Evolutionary conservation across 768 basidiomycete species (phyloP).

Genomic region (Tephrocybe sp.): DNA sequence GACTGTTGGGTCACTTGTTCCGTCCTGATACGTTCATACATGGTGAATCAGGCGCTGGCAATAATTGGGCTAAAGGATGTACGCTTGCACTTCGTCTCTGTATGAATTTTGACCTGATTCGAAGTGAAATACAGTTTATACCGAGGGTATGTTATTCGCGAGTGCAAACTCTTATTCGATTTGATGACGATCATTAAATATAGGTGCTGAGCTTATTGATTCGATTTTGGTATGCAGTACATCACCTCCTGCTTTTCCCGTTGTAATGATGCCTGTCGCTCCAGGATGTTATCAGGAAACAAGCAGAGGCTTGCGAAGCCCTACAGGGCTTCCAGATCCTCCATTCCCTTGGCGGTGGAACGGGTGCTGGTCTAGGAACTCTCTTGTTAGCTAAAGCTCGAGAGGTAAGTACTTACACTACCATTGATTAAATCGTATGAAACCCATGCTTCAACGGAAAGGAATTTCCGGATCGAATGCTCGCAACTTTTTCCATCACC

Average conservation of each 20-base stretch:
- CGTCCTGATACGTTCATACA: constrained; percentile 84
- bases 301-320: constrained; percentile 79
- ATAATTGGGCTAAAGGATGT: constrained; percentile 98
- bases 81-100: constrained; percentile 24
- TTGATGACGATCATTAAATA: background rate
- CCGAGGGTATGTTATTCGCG: constrained; percentile 58
- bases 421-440: background rate
- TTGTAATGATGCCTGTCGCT: constrained; percentile 1
- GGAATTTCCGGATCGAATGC: constrained; percentile 57
- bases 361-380: constrained; percentile 83
- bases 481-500: constrained; percentile 51
- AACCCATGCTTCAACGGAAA: constrained; percentile 10
- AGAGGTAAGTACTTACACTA: constrained; percentile 50
- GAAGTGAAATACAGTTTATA: constrained; percentile 56
- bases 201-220: constrained; percentile 90
- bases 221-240: constrained; percentile 54
- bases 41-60: constrained; percentile 67
- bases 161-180: background rate
- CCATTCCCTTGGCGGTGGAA: constrained; percentile 91
- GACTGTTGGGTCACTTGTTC: constrained; percentile 72
- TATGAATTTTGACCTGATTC: constrained; percentile 3
- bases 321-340: constrained; percentile 90
- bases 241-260: background rate
- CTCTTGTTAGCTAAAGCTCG: constrained; percentile 78
- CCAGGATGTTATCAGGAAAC: constrained; percentile 73